phyloP scores from a whole-genome alignment of 768 basidiomycete species.

The Leccinellum albellum region DNA sequence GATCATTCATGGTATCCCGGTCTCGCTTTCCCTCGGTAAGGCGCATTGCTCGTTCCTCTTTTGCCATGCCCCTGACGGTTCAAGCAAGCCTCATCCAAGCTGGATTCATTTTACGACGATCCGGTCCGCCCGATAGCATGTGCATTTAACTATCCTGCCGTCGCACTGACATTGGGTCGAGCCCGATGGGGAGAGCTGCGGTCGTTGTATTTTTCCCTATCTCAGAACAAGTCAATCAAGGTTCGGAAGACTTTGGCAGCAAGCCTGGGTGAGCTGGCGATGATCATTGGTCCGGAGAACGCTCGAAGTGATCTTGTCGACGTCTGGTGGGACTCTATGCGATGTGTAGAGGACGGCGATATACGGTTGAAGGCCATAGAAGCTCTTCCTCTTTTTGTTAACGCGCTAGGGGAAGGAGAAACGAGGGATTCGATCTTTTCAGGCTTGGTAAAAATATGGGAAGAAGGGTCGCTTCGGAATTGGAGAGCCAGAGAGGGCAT shows the following conservation, averaged over 20 bases:
- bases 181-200: conserved; percentile 73
- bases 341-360: conserved; percentile 56
- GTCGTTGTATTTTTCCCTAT: conserved; percentile 61
- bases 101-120: conserved; percentile 56
- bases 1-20: conserved; percentile 3
- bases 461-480: conserved; percentile 52
- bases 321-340: conserved; percentile 64
- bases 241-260: conserved; percentile 82
- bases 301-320: conserved; percentile 64
- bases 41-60: neutral
- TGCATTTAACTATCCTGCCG: conserved; percentile 91
- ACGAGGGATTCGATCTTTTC: conserved; percentile 44
- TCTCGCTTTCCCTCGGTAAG: conserved; percentile 19
- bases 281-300: conserved; percentile 72
- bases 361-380: conserved; percentile 72
- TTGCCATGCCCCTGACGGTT: conserved; percentile 3
- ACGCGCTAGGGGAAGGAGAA: conserved; percentile 44
- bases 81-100: conserved; percentile 20
- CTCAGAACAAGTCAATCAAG: conserved; percentile 54
- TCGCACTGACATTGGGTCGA: conserved; percentile 76
- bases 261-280: conserved; percentile 84
- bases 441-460: conserved; percentile 52
- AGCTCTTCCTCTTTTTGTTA: conserved; percentile 54
- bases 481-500: conserved; percentile 84
- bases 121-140: conserved; percentile 72